Conservation (phyloP, 805 yeast species). For the Ogataea paraovalis region DNA sequence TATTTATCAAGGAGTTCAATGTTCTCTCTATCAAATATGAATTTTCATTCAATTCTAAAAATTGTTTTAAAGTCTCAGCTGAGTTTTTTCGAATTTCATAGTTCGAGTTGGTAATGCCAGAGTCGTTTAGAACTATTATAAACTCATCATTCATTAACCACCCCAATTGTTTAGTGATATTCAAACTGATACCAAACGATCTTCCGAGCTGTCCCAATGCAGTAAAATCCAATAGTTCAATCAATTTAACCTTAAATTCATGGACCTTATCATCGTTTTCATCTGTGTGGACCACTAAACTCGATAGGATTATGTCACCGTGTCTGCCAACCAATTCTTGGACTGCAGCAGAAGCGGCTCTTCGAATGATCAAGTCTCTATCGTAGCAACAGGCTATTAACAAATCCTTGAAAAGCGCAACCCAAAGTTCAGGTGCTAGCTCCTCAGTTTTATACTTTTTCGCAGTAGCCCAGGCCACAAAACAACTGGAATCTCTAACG, state of each 20-base stretch:
- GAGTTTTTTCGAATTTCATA: constrained; percentile 41
- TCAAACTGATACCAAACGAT: constrained; percentile 32
- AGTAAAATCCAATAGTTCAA: constrained; percentile 57
- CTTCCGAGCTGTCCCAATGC: constrained; percentile 39
- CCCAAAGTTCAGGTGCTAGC: constrained; percentile 15
- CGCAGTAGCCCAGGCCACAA: constrained; percentile 74
- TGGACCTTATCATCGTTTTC: constrained; percentile 23
- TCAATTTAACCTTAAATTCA: constrained; percentile 41
- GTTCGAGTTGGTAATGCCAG: constrained; percentile 36
- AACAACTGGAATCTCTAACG: constrained; percentile 81
- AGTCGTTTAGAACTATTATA: constrained; percentile 29
- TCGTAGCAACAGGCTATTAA: constrained; percentile 62
- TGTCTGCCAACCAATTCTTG: constrained; percentile 84
- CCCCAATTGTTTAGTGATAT: constrained; percentile 10
- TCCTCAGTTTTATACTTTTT: constrained; percentile 32
- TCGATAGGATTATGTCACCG: constrained; percentile 39
- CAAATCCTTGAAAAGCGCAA: constrained; percentile 34
- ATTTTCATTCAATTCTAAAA: constrained; percentile 9
- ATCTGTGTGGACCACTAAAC: constrained; percentile 1
- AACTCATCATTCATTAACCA: constrained; percentile 25
- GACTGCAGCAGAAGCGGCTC: constrained; percentile 82
- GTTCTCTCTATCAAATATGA: background rate
- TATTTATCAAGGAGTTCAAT: background rate
- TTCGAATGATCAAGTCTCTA: constrained; percentile 64
- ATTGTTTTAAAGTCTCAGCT: constrained; percentile 32